phyloP scores from a whole-genome alignment of 2,329 filamentous ascomycete species.

The Hypocreales sp. region DNA sequence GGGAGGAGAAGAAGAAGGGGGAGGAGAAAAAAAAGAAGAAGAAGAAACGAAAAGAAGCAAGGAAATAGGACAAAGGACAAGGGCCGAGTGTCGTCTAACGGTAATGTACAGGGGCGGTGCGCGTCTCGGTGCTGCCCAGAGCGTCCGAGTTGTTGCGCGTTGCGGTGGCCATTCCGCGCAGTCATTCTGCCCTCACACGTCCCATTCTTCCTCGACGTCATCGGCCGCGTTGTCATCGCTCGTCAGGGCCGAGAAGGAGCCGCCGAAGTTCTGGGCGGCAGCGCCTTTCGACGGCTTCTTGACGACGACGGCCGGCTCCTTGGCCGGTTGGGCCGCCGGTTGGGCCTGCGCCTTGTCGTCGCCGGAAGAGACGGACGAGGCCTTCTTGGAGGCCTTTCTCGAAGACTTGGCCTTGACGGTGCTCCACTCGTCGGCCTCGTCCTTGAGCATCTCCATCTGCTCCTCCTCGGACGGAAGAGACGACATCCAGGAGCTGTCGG shows the following conservation, averaged over 20 bases:
- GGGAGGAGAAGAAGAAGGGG: too few relatives aligned
- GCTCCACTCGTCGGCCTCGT: constrained; percentile 39
- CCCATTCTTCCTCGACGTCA: constrained; percentile 34
- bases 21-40: not conserved
- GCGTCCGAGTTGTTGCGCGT: not conserved
- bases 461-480: constrained; percentile 45
- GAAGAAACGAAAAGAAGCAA: not conserved
- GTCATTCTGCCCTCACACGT: constrained; percentile 21
- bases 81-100: constrained; percentile 1
- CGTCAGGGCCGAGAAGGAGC: constrained; percentile 34
- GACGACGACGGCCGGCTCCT: constrained; percentile 12
- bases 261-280: constrained; percentile 21
- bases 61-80: not conserved
- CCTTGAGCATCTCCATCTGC: constrained; percentile 41
- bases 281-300: constrained; percentile 15
- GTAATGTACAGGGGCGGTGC: constrained; percentile 2
- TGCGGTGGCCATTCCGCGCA: not conserved
- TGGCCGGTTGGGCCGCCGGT: constrained; percentile 14
- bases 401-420: constrained; percentile 36
- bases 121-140: not conserved
- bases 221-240: constrained; percentile 23
- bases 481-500: constrained; percentile 29
- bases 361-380: constrained; percentile 13
- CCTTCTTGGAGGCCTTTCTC: constrained; percentile 26
- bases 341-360: constrained; percentile 16